Percentiles rank a stretch among this genome's conserved stretches.
phyloP scores from a whole-genome alignment of 164 flowering plant species.

The Vitis labrusca region DNA sequence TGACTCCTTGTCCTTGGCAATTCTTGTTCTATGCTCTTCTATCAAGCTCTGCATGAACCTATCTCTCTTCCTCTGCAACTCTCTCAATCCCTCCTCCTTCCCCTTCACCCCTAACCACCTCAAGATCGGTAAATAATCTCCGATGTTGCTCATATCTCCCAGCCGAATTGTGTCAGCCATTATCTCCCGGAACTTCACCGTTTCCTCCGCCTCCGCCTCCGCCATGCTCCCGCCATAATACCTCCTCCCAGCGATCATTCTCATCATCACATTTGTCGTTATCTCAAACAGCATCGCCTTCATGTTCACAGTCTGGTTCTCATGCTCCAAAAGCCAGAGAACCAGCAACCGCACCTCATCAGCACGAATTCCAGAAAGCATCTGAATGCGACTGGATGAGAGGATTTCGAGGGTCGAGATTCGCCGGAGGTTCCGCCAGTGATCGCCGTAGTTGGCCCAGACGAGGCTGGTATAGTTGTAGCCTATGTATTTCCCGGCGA shows the following conservation, averaged over 20 bases:
- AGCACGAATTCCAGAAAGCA: not conserved
- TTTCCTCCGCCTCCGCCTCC: constrained; percentile 22
- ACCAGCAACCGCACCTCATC: constrained; percentile 6
- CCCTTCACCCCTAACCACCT: constrained; percentile 24
- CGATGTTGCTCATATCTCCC: constrained; percentile 7
- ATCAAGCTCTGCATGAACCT: constrained; percentile 40
- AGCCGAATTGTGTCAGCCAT: not conserved
- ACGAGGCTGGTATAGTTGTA: constrained; percentile 11
- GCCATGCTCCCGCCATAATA: constrained; percentile 16
- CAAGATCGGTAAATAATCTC: constrained; percentile 29
- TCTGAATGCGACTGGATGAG: constrained; percentile 3
- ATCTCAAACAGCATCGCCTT: constrained; percentile 9
- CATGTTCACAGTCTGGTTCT: not conserved
- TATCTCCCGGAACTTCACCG: constrained; percentile 11
- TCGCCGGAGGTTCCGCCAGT: constrained; percentile 16
- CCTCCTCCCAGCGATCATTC: constrained; percentile 24
- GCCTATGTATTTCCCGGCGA: constrained; percentile 8
- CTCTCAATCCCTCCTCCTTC: constrained; percentile 26
- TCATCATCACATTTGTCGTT: constrained; percentile 18
- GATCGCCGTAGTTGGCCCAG: constrained; percentile 13
- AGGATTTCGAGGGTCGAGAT: constrained; percentile 12
- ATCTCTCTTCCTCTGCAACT: constrained; percentile 28
- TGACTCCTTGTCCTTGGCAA: not conserved
- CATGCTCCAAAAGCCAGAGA: not conserved
- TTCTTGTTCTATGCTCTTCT: constrained; percentile 27